Percentiles rank a stretch among this genome's conserved stretches.
Evolutionary conservation across 1,139 yeast species (phyloP).

Genomic region (Suhomyces bokatorum): DNA sequence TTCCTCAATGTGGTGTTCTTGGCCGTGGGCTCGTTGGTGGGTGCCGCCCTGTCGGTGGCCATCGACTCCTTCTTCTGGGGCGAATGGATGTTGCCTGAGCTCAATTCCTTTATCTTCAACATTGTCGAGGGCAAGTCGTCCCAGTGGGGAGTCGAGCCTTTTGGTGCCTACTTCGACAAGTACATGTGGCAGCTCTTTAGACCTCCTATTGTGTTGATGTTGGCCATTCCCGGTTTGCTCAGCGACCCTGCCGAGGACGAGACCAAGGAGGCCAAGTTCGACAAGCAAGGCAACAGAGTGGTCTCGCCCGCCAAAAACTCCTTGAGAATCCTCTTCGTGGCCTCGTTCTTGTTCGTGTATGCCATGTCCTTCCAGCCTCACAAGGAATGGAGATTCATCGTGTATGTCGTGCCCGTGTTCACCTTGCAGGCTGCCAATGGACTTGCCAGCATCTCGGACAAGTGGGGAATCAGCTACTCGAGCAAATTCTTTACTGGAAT

Average conservation of each 20-base stretch:
- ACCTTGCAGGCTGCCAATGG: constrained; percentile 68
- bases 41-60: constrained; percentile 46
- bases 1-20: constrained; percentile 39
- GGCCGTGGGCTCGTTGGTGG: constrained; percentile 55
- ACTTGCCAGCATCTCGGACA: constrained; percentile 43
- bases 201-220: constrained; percentile 60
- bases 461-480: constrained; percentile 29
- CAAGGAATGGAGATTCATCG: constrained; percentile 91
- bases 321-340: constrained; percentile 33
- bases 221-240: constrained; percentile 45
- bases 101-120: constrained; percentile 70
- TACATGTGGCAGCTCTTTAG: constrained; percentile 52
- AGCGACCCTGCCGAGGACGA: constrained; percentile 40
- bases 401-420: constrained; percentile 71
- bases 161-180: constrained; percentile 58
- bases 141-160: constrained; percentile 86
- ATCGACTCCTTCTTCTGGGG: constrained; percentile 85
- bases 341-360: constrained; percentile 55
- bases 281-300: constrained; percentile 32
- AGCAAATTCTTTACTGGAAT: constrained; percentile 31
- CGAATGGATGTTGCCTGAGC: constrained; percentile 60
- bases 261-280: constrained; percentile 19
- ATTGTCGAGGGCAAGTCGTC: constrained; percentile 69
- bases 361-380: constrained; percentile 83
- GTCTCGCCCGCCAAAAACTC: constrained; percentile 40